Percentiles rank a stretch among this genome's conserved stretches.
Conservation (phyloP, 2,329 filamentous ascomycete genomes). For the Akanthomyces lecanii region DNA sequence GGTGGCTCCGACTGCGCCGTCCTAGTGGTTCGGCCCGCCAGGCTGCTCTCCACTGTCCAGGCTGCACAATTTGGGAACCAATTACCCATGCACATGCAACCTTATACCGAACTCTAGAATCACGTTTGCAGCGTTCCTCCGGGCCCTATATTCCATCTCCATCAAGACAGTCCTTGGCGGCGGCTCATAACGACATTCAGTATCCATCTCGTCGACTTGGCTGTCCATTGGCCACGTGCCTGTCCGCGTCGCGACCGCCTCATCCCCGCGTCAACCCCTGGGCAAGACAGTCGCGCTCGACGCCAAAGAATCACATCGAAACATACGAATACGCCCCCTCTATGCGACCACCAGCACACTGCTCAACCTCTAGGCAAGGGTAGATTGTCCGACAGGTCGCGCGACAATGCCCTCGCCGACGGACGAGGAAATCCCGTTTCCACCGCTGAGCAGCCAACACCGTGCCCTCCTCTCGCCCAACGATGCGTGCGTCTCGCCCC, state of each 20-base stretch:
- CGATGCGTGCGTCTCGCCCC: slow-evolving; percentile 73
- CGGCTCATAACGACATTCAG: background rate
- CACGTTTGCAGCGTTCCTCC: too few relatives aligned
- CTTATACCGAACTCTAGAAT: too few relatives aligned
- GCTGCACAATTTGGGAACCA: too few relatives aligned
- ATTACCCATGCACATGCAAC: too few relatives aligned
- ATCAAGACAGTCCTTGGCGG: background rate
- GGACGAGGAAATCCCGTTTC: slow-evolving; percentile 36
- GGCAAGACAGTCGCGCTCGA: background rate
- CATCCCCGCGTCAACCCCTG: background rate
- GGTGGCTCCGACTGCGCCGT: too few relatives aligned
- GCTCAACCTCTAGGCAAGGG: background rate
- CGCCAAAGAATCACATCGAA: background rate
- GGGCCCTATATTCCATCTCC: background rate
- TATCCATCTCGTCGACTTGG: background rate
- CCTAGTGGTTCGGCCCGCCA: too few relatives aligned
- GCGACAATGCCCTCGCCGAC: too few relatives aligned
- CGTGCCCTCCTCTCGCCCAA: slow-evolving; percentile 74
- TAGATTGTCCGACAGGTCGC: background rate
- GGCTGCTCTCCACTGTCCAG: too few relatives aligned
- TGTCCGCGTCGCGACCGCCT: background rate
- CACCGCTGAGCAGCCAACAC: slow-evolving; percentile 28
- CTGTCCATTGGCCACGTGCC: background rate
- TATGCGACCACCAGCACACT: background rate
- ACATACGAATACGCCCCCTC: background rate